Percentiles rank a stretch among this genome's conserved stretches.
These are phyloP conservation scores for Sambucus nigra DNA, from an alignment of 129 eudicot species.

Conservation along the genomic window DNA sequence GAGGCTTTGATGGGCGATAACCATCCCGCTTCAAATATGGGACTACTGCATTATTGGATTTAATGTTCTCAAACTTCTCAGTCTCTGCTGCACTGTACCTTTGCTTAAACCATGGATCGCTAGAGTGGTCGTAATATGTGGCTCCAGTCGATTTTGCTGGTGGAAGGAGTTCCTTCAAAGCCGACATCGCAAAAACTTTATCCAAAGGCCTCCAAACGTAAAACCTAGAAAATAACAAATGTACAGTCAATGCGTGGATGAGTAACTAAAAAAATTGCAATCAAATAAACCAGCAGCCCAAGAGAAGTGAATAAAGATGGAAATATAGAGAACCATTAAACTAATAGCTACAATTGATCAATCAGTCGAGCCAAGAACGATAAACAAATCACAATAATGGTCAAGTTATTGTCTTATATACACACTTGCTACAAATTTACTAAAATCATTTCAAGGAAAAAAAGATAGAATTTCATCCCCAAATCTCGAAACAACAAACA, in stretches of 20 bases:
- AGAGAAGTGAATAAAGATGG: too few species aligned
- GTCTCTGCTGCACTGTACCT: slow-evolving; percentile 45
- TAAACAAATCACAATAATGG: too few species aligned
- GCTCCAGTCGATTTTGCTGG: slow-evolving; percentile 56
- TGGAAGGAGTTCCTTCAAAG: slow-evolving; percentile 69
- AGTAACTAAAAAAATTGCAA: too few species aligned
- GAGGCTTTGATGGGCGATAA: slow-evolving; percentile 70
- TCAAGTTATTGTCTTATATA: too few species aligned
- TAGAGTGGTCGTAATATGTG: slow-evolving; percentile 64
- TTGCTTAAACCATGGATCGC: slow-evolving; percentile 84
- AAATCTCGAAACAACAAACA: too few species aligned
- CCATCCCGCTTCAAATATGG: slow-evolving; percentile 65
- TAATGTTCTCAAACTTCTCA: slow-evolving; percentile 30
- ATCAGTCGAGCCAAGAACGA: too few species aligned
- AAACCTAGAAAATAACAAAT: neutral
- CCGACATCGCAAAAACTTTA: slow-evolving; percentile 36
- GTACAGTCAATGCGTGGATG: neutral
- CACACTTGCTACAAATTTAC: too few species aligned
- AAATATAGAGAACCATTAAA: too few species aligned
- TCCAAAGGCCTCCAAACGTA: slow-evolving; percentile 1
- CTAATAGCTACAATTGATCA: too few species aligned
- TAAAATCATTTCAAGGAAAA: too few species aligned
- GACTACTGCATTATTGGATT: slow-evolving; percentile 28
- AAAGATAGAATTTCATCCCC: too few species aligned
- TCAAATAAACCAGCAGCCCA: too few species aligned